Base-by-base conservation (phyloP, 352 stramenopile species). In the Pythium utonaiense region DNA sequence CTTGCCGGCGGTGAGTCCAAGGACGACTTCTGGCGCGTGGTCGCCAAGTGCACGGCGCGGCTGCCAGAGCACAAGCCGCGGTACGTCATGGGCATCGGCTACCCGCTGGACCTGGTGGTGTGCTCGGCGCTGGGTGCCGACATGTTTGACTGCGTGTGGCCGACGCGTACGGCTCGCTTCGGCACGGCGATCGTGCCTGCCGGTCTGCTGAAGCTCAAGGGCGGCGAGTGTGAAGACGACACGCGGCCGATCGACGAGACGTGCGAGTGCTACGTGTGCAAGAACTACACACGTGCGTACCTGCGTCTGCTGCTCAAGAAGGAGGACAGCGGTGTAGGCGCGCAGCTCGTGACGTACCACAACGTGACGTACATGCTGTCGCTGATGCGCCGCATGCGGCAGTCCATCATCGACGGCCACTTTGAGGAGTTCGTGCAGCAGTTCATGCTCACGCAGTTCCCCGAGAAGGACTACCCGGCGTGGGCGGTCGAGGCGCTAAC, bases 81-180 rank as follows among this genome's bases (percentile, higher is more conserved):
- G 6, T 99, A 99, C 78, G 73, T 99, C 40, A 99, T 99, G 96
- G 97, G 97, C 34, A 96, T 99, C 6, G 97, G 96, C 16, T 99
- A 99, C 74, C 95, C 96, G 25, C 59, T 99, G 6, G 96, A 99
- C 72, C 83, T 99, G 17, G 95, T 99, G 2, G 91, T 99, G 27
- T 99, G 96, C 74, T 98, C 93, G 22, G 94, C 91, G 6, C 72
- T 99, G 6, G 96, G 96, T 25, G 95, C 98, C 5, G 96, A 99
- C 71, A 98, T 99, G 95, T 96, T 89, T 56, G 97, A 99, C 81
- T 99, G 96, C 72, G 96, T 99, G 9, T 99, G 98, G 75, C 96
- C 96, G 6, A 99, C 96, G 42, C 81, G 96, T 33, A 99, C 96
- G 27, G 97, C 92, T 31, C 71, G 96, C 21, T 98, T 99, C 72